phyloP scores from a whole-genome alignment of 2,329 filamentous ascomycete species.

The Alternaria triticimaculans region DNA sequence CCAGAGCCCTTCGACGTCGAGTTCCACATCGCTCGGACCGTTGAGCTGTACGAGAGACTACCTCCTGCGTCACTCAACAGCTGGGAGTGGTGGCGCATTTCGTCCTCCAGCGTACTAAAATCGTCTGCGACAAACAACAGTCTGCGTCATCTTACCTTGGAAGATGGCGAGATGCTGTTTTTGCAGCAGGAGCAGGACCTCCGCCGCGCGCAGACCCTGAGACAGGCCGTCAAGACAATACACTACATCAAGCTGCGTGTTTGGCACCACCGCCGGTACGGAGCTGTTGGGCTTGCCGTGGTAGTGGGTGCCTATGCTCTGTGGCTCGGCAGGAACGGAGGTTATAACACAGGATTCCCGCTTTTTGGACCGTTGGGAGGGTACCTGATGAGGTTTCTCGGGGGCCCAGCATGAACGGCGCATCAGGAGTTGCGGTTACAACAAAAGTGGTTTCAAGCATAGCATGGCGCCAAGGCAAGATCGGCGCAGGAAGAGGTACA shows the following conservation, averaged over 20 bases:
- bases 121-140: conserved; percentile 68
- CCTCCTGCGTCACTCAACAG: conserved; percentile 74
- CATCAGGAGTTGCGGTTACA: not conserved
- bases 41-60: conserved; percentile 66
- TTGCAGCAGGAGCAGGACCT: conserved; percentile 75
- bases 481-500: not conserved
- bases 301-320: conserved; percentile 44
- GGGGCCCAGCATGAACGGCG: conserved; percentile 2
- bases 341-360: conserved; percentile 8
- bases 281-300: conserved; percentile 62
- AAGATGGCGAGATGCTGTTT: conserved; percentile 73
- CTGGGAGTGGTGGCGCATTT: conserved; percentile 74
- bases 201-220: conserved; percentile 64
- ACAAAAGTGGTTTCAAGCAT: conserved; percentile 15
- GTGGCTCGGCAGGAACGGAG: conserved; percentile 40
- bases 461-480: not conserved
- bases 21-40: conserved; percentile 70
- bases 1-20: conserved; percentile 84
- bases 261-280: conserved; percentile 71
- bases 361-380: conserved; percentile 24
- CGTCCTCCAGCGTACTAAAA: conserved; percentile 80
- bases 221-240: conserved; percentile 48
- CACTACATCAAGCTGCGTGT: conserved; percentile 51
- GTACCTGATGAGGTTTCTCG: conserved; percentile 24
- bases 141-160: conserved; percentile 63